Evolutionary conservation across 2,329 filamentous ascomycete genomes (phyloP), one percentile per base, ranked within the genome.

Genomic region (Calonectria naviculata): DNA sequence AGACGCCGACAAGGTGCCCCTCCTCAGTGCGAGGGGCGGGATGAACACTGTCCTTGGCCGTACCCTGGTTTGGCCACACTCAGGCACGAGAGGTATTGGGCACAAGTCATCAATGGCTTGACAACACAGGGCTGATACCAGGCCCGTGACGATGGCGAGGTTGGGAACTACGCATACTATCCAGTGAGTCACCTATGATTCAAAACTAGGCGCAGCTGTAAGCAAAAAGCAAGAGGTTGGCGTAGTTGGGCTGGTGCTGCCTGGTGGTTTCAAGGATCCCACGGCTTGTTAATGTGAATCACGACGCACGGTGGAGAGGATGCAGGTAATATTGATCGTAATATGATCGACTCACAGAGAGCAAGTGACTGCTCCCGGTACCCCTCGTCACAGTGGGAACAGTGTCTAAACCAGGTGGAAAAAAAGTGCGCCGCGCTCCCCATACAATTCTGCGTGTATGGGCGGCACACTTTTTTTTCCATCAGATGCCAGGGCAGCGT

Each of bases 401-500:
- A 69, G 67, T 65, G 61, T 44, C 41, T 38, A 26, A 15, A 19
- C 3, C 36, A 24, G 38, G 52, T 38, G 52, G 21, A 28, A 24
- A 58, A 58, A 58, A 58, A 58, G 52, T 38, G 52, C 34, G 52
- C 21, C 52, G 28, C 26, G 10, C 34, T 58, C 52, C 5, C 52
- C 52, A 58, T 58, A 58, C 52, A 58, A 58, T 19, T 58, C 21
- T 58, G 31, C 24, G 31, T 58, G 52, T 58, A 58, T 58, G n/a
- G 29, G 52, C 34, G 52, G 52, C 52, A 58, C 52, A 58, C 52
- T 58, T 58, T 58, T 58, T 73, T 74, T 78, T 68, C 69, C 68
- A 61, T 42, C 36, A 58, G 52, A 58, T 58, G 52, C 58, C 60
- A 64, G 73, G 66, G 63, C 78, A 73, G 76, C 78, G 78, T 82